These are phyloP conservation scores for Colletotrichum neosansevieriae DNA, from an alignment of 2,329 filamentous ascomycete genomes.

Conservation along the genomic window DNA sequence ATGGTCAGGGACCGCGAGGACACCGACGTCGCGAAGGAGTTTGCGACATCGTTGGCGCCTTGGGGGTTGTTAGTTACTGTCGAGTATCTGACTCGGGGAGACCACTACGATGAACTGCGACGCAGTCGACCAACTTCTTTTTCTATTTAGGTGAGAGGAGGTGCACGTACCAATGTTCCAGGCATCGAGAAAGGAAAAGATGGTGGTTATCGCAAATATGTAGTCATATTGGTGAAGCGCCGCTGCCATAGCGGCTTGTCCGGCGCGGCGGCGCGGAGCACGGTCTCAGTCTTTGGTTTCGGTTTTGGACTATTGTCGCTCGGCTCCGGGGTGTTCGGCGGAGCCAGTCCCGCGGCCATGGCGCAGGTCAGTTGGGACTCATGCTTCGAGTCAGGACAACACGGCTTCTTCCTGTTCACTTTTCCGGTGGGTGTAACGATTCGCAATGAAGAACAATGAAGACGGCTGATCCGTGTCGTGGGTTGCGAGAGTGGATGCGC, in stretches of 20 bases:
- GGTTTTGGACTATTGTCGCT: background rate
- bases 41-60: constrained; percentile 64
- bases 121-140: too few relatives aligned
- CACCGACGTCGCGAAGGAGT: constrained; percentile 61
- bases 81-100: constrained; percentile 48
- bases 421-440: background rate
- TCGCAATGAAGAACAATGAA: background rate
- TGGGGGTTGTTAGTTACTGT: background rate
- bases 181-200: constrained; percentile 75
- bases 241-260: constrained; percentile 46
- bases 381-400: background rate
- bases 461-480: background rate
- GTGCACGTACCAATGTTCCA: constrained; percentile 77
- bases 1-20: constrained; percentile 60
- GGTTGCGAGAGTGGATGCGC: background rate
- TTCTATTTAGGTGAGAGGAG: constrained; percentile 61
- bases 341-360: constrained; percentile 20
- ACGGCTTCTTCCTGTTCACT: background rate
- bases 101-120: constrained; percentile 62
- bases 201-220: constrained; percentile 72
- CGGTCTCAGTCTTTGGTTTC: background rate
- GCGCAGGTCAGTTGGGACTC: constrained; percentile 2
- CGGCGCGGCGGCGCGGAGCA: background rate
- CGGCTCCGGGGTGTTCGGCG: constrained; percentile 9
- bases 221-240: constrained; percentile 68